Evolutionary conservation across 495 filamentous ascomycete species (phyloP).

Genomic region (Tuber aestivum): DNA sequence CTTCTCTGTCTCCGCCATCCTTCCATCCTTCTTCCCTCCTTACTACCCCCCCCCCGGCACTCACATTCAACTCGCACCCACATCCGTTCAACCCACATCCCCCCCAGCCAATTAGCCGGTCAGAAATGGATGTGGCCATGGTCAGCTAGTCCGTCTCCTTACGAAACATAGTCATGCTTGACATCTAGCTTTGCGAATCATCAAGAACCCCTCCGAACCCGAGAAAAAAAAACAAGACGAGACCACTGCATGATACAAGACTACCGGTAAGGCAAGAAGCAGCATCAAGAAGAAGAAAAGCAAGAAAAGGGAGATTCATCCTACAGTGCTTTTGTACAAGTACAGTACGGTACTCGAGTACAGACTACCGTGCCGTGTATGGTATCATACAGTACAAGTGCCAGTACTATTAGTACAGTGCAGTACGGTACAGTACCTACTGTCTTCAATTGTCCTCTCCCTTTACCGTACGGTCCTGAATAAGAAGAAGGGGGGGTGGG

Average conservation of each 20-base stretch:
- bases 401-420: too few relatives aligned
- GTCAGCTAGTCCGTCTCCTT: slow-evolving; percentile 28
- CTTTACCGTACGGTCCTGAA: background rate
- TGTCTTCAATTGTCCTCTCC: background rate
- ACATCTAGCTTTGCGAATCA: slow-evolving; percentile 16
- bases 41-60: slow-evolving; percentile 26
- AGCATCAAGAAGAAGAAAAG: background rate
- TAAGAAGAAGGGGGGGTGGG: background rate
- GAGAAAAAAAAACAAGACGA: background rate
- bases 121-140: slow-evolving; percentile 13
- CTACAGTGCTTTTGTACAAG: background rate
- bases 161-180: slow-evolving; percentile 37
- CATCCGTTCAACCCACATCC: background rate
- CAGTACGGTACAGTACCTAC: background rate
- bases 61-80: slow-evolving; percentile 8
- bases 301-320: background rate
- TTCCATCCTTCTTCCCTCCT: slow-evolving; percentile 13
- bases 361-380: background rate
- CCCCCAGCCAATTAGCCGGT: slow-evolving; percentile 29
- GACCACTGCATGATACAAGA: background rate
- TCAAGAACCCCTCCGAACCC: background rate
- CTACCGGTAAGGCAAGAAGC: background rate
- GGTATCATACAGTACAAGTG: too few relatives aligned
- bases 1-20: background rate
- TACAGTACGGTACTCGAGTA: background rate